Percentiles rank a stretch among this genome's conserved stretches.
Evolutionary conservation across 192 early-diverging fungal genomes (phyloP).

Genomic region (Coemansia sp.): DNA sequence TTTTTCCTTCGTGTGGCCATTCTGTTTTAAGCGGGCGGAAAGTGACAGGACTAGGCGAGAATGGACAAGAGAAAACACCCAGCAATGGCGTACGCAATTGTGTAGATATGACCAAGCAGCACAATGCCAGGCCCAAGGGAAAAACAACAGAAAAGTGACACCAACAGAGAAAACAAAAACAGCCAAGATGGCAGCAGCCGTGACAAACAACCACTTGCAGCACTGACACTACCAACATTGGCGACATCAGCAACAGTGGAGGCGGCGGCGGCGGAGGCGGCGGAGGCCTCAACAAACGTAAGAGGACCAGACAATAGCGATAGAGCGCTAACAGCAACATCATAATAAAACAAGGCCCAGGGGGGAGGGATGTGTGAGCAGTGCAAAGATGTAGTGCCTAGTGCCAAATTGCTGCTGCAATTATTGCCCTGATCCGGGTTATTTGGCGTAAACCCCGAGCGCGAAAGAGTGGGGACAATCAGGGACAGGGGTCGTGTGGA

Average conservation of each 20-base stretch:
- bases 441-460: background rate
- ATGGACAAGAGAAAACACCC: background rate
- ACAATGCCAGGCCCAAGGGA: conserved; percentile 9
- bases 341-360: background rate
- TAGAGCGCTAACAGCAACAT: background rate
- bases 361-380: background rate
- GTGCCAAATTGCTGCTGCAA: background rate
- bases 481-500: conserved; percentile 5
- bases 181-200: background rate
- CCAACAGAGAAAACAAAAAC: background rate
- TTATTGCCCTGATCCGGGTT: conserved; percentile 4
- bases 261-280: background rate
- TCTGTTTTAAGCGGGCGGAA: background rate
- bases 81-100: conserved; percentile 11
- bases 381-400: no score
- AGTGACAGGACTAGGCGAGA: background rate
- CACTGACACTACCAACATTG: background rate
- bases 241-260: background rate
- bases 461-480: background rate
- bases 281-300: background rate
- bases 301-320: background rate
- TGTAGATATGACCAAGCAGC: conserved; percentile 17
- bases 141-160: background rate
- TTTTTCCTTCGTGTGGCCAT: conserved; percentile 12
- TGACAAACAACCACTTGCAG: conserved; percentile 7